Evolutionary conservation across 805 yeast genomes (phyloP).

Genomic region (Saccharomycopsis vini): DNA sequence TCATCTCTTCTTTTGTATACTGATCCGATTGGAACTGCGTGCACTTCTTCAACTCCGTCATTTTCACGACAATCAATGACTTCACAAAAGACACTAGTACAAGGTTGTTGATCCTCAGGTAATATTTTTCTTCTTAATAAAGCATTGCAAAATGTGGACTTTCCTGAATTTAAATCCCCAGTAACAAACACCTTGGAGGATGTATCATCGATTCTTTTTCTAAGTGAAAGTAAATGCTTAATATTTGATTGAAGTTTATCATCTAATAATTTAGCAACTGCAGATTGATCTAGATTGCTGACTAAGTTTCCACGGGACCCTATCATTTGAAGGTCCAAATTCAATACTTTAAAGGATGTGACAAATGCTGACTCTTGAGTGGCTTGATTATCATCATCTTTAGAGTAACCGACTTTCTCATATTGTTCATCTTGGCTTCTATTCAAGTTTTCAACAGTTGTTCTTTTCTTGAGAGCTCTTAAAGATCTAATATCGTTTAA

Average conservation of each 20-base stretch:
- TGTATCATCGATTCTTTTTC: slow-evolving; percentile 82
- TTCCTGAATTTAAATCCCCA: slow-evolving; percentile 95
- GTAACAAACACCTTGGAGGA: slow-evolving; percentile 91
- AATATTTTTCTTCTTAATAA: slow-evolving; percentile 64
- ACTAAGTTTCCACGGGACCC: slow-evolving; percentile 31
- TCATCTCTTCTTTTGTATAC: slow-evolving; percentile 48
- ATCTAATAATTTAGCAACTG: slow-evolving; percentile 61
- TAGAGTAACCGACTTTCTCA: slow-evolving; percentile 20
- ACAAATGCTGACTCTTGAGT: neutral
- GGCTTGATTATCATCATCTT: slow-evolving; percentile 17
- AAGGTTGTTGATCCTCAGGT: slow-evolving; percentile 97
- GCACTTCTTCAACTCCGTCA: slow-evolving; percentile 76
- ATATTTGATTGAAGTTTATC: slow-evolving; percentile 56
- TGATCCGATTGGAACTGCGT: slow-evolving; percentile 62
- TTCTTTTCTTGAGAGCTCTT: slow-evolving; percentile 20
- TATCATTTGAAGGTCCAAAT: slow-evolving; percentile 51
- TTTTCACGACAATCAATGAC: slow-evolving; percentile 79
- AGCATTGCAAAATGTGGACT: slow-evolving; percentile 92
- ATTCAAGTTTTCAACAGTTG: slow-evolving; percentile 24
- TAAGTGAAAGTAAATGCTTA: slow-evolving; percentile 60
- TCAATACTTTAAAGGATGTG: slow-evolving; percentile 33
- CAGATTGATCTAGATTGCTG: slow-evolving; percentile 53
- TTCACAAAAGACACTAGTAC: slow-evolving; percentile 94
- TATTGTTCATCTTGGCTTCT: slow-evolving; percentile 17
- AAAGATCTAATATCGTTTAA: slow-evolving; percentile 23